These are phyloP conservation scores for Nannochloropsis oceanica DNA, from an alignment of 108 stramenopile species.

Conservation along the genomic window DNA sequence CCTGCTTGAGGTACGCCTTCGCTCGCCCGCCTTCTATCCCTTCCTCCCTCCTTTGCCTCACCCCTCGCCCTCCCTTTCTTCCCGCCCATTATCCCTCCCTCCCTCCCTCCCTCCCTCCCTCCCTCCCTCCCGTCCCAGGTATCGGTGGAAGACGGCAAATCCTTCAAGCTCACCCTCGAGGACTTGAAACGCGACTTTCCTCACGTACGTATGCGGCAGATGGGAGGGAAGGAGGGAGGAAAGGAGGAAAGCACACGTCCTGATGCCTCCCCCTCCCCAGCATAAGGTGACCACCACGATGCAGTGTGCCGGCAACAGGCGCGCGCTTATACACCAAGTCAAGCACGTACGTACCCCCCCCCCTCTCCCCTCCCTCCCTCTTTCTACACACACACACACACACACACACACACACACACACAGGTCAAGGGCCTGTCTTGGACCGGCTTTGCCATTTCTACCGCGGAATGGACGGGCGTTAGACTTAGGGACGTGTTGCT, in stretches of 20 bases:
- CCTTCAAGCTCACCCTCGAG: slow-evolving; percentile 43
- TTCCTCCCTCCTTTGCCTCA: neutral
- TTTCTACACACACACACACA: neutral
- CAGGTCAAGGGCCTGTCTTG: slow-evolving; percentile 68
- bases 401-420: neutral
- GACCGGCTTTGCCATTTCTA: slow-evolving; percentile 78
- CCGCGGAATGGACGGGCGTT: slow-evolving; percentile 82
- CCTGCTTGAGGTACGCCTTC: slow-evolving; percentile 27
- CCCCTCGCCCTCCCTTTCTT: neutral
- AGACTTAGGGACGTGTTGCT: slow-evolving; percentile 59
- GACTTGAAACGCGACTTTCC: slow-evolving; percentile 51
- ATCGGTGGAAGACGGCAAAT: slow-evolving; percentile 5
- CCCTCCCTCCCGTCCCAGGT: neutral
- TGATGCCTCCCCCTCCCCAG: slow-evolving; percentile 15
- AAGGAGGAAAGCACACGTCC: neutral
- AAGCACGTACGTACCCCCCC: neutral
- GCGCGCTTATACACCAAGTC: slow-evolving; percentile 53
- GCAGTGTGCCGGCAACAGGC: slow-evolving; percentile 95
- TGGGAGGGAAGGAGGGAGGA: neutral
- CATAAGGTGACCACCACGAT: slow-evolving; percentile 58
- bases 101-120: neutral
- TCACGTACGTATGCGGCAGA: neutral
- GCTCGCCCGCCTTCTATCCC: neutral
- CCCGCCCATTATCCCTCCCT: neutral
- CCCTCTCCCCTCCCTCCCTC: neutral